Percentiles rank a stretch among this genome's conserved stretches.
phyloP scores from a whole-genome alignment of 371 early-diverging fungal genomes.

The Thermomucor indicae-seudaticae region DNA sequence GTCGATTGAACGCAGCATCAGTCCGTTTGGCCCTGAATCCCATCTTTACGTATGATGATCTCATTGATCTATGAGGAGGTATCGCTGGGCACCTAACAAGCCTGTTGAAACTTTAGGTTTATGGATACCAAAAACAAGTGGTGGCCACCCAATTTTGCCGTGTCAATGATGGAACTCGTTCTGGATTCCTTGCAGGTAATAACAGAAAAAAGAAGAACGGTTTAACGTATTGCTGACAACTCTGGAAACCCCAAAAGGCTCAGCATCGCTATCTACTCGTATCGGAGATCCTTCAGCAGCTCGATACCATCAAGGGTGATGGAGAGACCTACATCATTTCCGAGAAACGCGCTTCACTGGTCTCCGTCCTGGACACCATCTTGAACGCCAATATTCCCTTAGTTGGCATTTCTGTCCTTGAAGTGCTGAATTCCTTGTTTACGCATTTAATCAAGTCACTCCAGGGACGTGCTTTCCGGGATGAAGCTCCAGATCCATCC shows the following conservation, averaged over 20 bases:
- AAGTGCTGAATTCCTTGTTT: conserved; percentile 75
- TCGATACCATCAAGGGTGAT: conserved; percentile 35
- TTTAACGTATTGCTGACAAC: too few species aligned
- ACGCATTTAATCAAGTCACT: conserved; percentile 51
- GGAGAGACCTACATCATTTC: conserved; percentile 16
- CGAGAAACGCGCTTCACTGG: conserved; percentile 52
- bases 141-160: conserved; percentile 51
- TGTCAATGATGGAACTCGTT: conserved; percentile 54
- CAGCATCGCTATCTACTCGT: conserved; percentile 58
- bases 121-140: conserved; percentile 57
- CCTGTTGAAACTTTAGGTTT: conserved; percentile 21
- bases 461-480: conserved; percentile 14
- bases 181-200: conserved; percentile 49
- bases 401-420: conserved; percentile 79
- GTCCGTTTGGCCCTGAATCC: conserved; percentile 27
- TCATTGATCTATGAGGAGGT: neutral
- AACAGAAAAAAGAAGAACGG: too few species aligned
- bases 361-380: conserved; percentile 52
- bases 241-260: conserved; percentile 52
- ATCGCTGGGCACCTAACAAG: neutral
- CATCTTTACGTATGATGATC: conserved; percentile 6
- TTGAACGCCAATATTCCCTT: conserved; percentile 52
- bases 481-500: conserved; percentile 9
- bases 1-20: conserved; percentile 30
- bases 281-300: conserved; percentile 54